These are phyloP conservation scores for Clavispora fructus DNA, from an alignment of 805 yeast species.

Conservation along the genomic window DNA sequence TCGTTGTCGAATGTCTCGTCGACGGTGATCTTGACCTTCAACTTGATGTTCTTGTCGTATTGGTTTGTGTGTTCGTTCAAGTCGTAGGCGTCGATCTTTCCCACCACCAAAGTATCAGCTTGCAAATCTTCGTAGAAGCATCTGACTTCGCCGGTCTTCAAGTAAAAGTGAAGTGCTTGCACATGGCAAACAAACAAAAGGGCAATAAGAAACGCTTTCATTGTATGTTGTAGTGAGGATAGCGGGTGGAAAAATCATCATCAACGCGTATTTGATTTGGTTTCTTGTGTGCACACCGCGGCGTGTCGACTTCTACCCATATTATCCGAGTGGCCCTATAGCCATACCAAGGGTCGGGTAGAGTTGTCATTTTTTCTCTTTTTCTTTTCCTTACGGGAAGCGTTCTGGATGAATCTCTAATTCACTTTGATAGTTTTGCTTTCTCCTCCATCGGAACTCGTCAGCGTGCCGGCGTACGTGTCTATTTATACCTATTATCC, in stretches of 20 bases:
- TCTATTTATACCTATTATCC: background rate
- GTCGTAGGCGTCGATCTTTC: constrained; percentile 66
- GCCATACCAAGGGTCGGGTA: no score
- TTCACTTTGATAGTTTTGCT: no score
- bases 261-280: background rate
- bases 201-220: constrained; percentile 6
- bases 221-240: constrained; percentile 2
- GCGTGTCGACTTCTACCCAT: background rate
- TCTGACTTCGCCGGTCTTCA: constrained; percentile 66
- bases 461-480: background rate
- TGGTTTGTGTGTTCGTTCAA: constrained; percentile 41
- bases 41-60: constrained; percentile 48
- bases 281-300: background rate
- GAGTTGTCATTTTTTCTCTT: background rate
- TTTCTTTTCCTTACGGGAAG: background rate
- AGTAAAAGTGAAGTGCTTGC: constrained; percentile 68
- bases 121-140: constrained; percentile 85
- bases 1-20: constrained; percentile 68
- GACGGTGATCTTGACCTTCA: constrained; percentile 50
- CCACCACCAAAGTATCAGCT: constrained; percentile 73
- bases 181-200: constrained; percentile 9
- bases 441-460: background rate
- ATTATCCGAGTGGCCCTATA: no score
- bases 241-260: constrained; percentile 1
- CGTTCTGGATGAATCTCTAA: background rate